Percentiles rank a stretch among this genome's conserved stretches.
Conservation (phyloP, 768 basidiomycete species). For the Mycena sanguinolenta region DNA sequence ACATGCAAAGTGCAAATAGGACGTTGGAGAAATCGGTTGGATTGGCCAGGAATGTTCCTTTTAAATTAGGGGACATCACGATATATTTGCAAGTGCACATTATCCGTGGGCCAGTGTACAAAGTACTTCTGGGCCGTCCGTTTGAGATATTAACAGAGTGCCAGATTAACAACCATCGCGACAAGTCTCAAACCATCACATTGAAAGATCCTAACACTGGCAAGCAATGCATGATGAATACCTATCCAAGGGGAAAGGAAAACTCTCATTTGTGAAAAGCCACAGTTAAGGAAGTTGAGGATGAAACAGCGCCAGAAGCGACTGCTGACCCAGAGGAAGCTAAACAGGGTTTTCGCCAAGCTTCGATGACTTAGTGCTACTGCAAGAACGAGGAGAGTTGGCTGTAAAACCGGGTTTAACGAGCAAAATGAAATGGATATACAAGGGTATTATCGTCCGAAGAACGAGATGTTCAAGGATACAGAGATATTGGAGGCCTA, state of each 20-base stretch:
- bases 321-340: too few relatives aligned
- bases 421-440: too few relatives aligned
- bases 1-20: constrained; percentile 42
- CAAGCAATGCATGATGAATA: neutral
- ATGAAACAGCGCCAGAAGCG: neutral
- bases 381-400: too few relatives aligned
- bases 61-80: neutral
- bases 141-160: neutral
- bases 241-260: neutral
- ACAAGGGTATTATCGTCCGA: too few relatives aligned
- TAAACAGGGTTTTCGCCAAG: constrained; percentile 13
- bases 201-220: neutral
- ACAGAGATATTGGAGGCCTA: too few relatives aligned
- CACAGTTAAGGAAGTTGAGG: neutral
- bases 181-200: neutral
- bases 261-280: too few relatives aligned
- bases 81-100: neutral
- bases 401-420: too few relatives aligned
- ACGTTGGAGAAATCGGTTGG: too few relatives aligned
- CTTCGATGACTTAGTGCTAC: constrained; percentile 22
- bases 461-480: too few relatives aligned
- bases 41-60: neutral
- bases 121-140: neutral
- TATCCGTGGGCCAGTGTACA: neutral
- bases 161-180: neutral